These are phyloP conservation scores for Juglanconis oblonga DNA, from an alignment of 2,329 filamentous ascomycete species.

Conservation along the genomic window DNA sequence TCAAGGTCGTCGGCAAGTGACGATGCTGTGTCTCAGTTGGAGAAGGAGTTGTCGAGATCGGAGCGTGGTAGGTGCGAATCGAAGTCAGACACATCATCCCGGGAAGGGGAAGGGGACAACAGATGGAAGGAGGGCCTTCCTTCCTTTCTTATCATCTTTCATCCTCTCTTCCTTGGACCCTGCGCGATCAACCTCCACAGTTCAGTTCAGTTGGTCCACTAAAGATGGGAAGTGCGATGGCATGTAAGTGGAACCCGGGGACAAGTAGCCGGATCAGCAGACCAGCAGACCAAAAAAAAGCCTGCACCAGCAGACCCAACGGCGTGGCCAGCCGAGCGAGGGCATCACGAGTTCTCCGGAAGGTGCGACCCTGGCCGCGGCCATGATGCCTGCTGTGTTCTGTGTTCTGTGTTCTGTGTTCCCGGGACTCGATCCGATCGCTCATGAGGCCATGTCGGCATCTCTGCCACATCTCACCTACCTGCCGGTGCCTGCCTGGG, in stretches of 20 bases:
- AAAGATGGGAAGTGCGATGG: too few relatives aligned
- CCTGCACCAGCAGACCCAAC: neutral
- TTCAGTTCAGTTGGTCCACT: too few relatives aligned
- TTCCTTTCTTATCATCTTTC: neutral
- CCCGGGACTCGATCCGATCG: too few relatives aligned
- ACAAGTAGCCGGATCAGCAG: too few relatives aligned
- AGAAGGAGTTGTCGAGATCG: neutral
- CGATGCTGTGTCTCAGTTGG: neutral
- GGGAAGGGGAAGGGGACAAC: neutral
- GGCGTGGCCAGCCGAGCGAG: neutral
- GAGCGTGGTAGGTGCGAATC: slow-evolving; percentile 1
- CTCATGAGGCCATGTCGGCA: too few relatives aligned
- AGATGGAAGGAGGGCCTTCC: neutral
- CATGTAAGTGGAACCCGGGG: too few relatives aligned
- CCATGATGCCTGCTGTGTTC: neutral
- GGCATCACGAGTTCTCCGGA: neutral
- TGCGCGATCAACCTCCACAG: too few relatives aligned
- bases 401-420: neutral
- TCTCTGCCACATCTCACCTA: too few relatives aligned
- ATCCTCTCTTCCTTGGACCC: too few relatives aligned
- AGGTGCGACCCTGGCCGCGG: neutral
- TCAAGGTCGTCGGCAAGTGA: neutral
- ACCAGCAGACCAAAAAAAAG: too few relatives aligned
- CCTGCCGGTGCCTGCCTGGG: too few relatives aligned
- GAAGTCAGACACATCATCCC: neutral